Conservation (phyloP, 169 alveolate species). For the Plasmodium relictum region DNA sequence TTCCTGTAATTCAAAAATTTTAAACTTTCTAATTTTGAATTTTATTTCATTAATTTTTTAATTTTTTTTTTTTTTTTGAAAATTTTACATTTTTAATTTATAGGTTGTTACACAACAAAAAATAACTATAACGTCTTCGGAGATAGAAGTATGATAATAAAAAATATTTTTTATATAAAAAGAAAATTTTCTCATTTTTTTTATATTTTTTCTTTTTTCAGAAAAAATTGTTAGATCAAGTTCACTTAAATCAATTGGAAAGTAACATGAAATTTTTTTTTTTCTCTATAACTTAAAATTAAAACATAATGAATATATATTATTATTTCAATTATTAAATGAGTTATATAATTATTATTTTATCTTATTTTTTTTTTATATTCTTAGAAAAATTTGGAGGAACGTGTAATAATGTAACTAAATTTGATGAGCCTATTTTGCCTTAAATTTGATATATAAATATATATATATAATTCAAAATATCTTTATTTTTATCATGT, state of each 20-base stretch:
- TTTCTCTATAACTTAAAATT: neutral
- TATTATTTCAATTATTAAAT: neutral
- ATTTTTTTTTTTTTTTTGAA: neutral
- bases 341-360: neutral
- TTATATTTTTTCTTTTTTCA: slow-evolving; percentile 1
- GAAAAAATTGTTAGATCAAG: slow-evolving; percentile 60
- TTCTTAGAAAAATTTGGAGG: slow-evolving; percentile 67
- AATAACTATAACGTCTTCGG: slow-evolving; percentile 48
- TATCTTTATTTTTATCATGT: no score
- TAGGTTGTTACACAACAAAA: slow-evolving; percentile 62
- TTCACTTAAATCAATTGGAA: slow-evolving; percentile 42
- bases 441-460: slow-evolving; percentile 19
- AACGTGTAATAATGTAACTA: slow-evolving; percentile 36
- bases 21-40: neutral
- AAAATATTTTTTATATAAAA: neutral
- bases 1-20: slow-evolving; percentile 30
- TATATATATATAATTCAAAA: no score
- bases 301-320: neutral
- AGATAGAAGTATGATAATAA: slow-evolving; percentile 22
- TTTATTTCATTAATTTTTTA: neutral
- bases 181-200: neutral
- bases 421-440: slow-evolving; percentile 30
- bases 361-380: neutral
- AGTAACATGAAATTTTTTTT: slow-evolving; percentile 5
- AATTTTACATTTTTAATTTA: neutral